These are phyloP conservation scores for Vitis vinifera DNA, from an alignment of 164 flowering plant species.

Conservation along the genomic window ASM3070453v1 NC_081822.1:13135501-13136000, in stretches of 20 bases:
- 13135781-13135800: too few relatives aligned
- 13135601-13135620: conserved; percentile 20
- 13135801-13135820: too few relatives aligned
- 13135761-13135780: too few relatives aligned
- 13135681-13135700: too few relatives aligned
- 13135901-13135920: conserved; percentile 27
- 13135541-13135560: neutral
- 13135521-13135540: neutral
- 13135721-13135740: too few relatives aligned
- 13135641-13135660: too few relatives aligned
- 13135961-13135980: conserved; percentile 22
- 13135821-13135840: too few relatives aligned
- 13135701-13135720: too few relatives aligned
- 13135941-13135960: conserved; percentile 26
- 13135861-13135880: conserved; percentile 14
- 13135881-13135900: conserved; percentile 17
- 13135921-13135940: conserved; percentile 25
- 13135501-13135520: neutral
- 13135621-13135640: too few relatives aligned
- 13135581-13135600: conserved; percentile 8
- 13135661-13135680: too few relatives aligned
- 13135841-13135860: neutral
- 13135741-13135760: too few relatives aligned
- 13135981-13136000: conserved; percentile 28
- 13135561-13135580: conserved; percentile 3